Evolutionary conservation across 164 flowering plant genomes (phyloP).

Genomic region (Piper longum): DNA sequence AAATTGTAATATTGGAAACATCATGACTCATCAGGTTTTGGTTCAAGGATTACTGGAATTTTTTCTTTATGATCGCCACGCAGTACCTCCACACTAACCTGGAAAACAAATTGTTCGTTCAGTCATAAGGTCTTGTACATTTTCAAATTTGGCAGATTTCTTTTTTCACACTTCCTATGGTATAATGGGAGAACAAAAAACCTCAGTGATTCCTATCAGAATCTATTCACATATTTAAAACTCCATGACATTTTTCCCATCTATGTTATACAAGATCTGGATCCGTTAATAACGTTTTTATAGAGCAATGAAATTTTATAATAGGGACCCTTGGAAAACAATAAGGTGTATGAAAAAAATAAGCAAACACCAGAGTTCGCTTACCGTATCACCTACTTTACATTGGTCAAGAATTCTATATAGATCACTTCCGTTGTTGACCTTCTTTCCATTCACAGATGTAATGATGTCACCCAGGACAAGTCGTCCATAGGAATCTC

Average conservation of each 20-base stretch:
- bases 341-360: not conserved
- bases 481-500: conserved; percentile 86
- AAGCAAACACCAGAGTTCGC: not conserved
- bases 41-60: conserved; percentile 76
- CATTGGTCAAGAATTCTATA: conserved; percentile 96
- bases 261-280: too few relatives aligned
- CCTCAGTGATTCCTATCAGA: too few relatives aligned
- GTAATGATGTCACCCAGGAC: conserved; percentile 87
- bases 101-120: not conserved
- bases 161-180: too few relatives aligned
- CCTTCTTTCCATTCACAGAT: conserved; percentile 82
- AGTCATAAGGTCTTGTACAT: not conserved
- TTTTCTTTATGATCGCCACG: conserved; percentile 90
- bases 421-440: conserved; percentile 79
- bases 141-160: too few relatives aligned
- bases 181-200: too few relatives aligned
- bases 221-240: too few relatives aligned
- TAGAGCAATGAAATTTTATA: too few relatives aligned
- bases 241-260: too few relatives aligned
- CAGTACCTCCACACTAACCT: conserved; percentile 84
- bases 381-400: conserved; percentile 80
- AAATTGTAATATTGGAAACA: not conserved
- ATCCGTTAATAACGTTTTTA: too few relatives aligned
- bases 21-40: conserved; percentile 70
- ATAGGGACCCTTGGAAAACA: not conserved